Base-by-base conservation (phyloP, 23 red algal species). In the Agarophyton chilense region DNA sequence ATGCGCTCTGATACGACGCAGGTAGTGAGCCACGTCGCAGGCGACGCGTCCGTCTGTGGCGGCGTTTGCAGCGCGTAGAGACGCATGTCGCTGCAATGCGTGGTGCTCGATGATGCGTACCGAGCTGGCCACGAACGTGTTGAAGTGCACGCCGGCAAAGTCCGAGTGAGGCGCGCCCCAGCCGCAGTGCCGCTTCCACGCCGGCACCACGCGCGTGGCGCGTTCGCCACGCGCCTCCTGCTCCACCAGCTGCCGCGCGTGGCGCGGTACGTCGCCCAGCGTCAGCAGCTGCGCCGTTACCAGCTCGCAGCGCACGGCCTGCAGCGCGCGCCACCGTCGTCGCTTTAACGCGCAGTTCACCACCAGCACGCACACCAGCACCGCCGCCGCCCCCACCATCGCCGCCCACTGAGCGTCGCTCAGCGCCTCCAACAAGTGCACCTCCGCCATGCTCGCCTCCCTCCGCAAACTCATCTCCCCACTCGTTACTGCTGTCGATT, bases 61-160 rank as follows among this genome's bases (percentile, higher is more conserved):
- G n/a, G n/a, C n/a, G n/a, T n/a, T n/a, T n/a, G n/a, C n/a, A n/a
- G n/a, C n/a, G n/a, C n/a, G n/a, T 12, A 89, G 85, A 21, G 85
- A 64, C 10, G 24, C 21, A 50, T 89, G 19, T 2, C 85, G 85
- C 22, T 60, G 40, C 16, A 78, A 35, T 25, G 85, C 85, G 53
- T 64, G 50, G 43, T 56, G 50, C 85, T 89, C 85, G 34, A 89
- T 47, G 35, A 89, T 79, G 51, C 54, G 85, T 35, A 89, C 39
- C n/a, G 85, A 89, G 39, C 51, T 42, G 22, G 51, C 85, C 11
- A 89, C 57, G 58, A 89, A 89, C 6, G 85, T 89, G 11, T 89
- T 89, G 73, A 89, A 89, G 58, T 89, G 85, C n/a, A 89, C 85
- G 51, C 85, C 85, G n/a, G 63, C 85, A 50, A 78, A 89, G 3